Percentiles rank a stretch among this genome's conserved stretches.
phyloP scores from a whole-genome alignment of 805 yeast species.

The Metschnikowia peoriensis region DNA sequence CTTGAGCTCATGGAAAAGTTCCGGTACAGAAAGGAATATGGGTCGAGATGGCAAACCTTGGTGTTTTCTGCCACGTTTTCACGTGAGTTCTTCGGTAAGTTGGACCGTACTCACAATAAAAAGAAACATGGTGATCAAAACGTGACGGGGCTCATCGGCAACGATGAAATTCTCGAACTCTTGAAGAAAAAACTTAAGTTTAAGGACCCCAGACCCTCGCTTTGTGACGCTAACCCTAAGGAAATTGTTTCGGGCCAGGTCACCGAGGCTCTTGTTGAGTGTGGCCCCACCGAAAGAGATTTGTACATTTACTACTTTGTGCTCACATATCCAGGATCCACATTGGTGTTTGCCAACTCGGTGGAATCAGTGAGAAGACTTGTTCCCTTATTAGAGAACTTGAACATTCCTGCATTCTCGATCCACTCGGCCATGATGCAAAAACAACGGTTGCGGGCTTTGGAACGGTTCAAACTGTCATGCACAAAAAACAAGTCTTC shows the following conservation, averaged over 20 bases:
- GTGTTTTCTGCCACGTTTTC: slow-evolving; percentile 96
- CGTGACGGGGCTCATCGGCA: slow-evolving; percentile 30
- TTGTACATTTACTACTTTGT: slow-evolving; percentile 84
- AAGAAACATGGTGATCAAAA: slow-evolving; percentile 17
- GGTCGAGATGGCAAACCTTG: slow-evolving; percentile 71
- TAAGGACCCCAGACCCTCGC: slow-evolving; percentile 60
- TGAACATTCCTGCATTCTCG: slow-evolving; percentile 68
- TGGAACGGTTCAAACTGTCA: slow-evolving; percentile 73
- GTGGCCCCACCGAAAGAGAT: slow-evolving; percentile 88
- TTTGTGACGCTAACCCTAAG: slow-evolving; percentile 84
- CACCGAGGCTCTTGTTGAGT: slow-evolving; percentile 85
- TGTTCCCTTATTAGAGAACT: slow-evolving; percentile 67
- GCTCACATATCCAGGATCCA: slow-evolving; percentile 81
- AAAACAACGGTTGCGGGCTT: slow-evolving; percentile 80
- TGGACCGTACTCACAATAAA: slow-evolving; percentile 39
- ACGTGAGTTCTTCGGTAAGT: slow-evolving; percentile 73
- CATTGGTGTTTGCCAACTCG: slow-evolving; percentile 91
- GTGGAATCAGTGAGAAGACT: slow-evolving; percentile 90
- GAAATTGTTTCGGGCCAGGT: slow-evolving; percentile 72
- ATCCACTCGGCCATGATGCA: slow-evolving; percentile 95
- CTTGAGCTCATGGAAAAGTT: slow-evolving; percentile 58
- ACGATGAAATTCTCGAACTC: slow-evolving; percentile 62
- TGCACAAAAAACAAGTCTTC: slow-evolving; percentile 48
- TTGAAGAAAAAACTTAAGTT: slow-evolving; percentile 71
- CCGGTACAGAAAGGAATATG: slow-evolving; percentile 40